Conservation (phyloP, 2,329 filamentous ascomycete species). For the Chaetomium strumarium region DNA sequence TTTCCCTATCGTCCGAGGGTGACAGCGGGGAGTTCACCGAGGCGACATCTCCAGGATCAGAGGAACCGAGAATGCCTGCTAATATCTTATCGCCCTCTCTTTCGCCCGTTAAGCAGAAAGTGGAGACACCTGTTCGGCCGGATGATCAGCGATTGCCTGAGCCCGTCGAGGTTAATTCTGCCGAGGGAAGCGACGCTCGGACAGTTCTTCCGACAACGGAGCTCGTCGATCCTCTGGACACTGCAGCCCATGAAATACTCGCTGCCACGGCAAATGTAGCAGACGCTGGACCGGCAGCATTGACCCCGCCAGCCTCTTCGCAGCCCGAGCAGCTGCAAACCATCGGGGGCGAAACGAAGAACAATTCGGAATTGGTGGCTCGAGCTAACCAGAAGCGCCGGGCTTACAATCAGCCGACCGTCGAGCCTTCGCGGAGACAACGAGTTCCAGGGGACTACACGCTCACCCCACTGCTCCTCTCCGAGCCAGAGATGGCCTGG, state of each 20-base stretch:
- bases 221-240: not conserved
- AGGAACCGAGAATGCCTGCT: constrained; percentile 35
- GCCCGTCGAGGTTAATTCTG: not conserved
- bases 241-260: not conserved
- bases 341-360: not conserved
- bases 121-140: constrained; percentile 26
- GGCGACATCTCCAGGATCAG: constrained; percentile 46
- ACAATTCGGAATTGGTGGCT: not conserved
- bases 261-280: no score
- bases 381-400: not conserved
- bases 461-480: constrained; percentile 68
- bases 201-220: constrained; percentile 18
- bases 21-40: constrained; percentile 36
- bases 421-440: constrained; percentile 23
- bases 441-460: constrained; percentile 75
- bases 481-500: constrained; percentile 73
- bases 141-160: constrained; percentile 12
- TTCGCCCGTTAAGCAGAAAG: constrained; percentile 28
- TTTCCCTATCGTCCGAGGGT: constrained; percentile 30
- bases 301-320: no score
- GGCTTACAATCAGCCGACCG: not conserved
- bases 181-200: not conserved
- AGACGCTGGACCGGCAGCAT: no score
- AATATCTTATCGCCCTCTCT: constrained; percentile 31
- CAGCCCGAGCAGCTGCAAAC: not conserved